phyloP scores from a whole-genome alignment of 2,329 filamentous ascomycete species.

The Ceratocystis cubensis region DNA sequence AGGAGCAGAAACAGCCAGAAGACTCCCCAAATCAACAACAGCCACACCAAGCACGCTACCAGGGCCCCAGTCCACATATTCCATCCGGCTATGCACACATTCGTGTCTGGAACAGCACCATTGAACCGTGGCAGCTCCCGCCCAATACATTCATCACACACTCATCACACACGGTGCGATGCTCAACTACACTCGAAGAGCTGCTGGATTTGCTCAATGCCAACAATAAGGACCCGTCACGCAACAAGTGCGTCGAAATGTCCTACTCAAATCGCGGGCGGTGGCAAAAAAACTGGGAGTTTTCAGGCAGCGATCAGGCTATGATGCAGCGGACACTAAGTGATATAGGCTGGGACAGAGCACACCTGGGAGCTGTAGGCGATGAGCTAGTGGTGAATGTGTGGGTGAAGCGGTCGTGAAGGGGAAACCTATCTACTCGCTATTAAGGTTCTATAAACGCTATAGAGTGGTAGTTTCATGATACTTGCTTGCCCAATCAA shows the following conservation, averaged over 20 bases:
- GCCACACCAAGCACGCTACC: background rate
- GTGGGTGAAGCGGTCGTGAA: slow-evolving; percentile 35
- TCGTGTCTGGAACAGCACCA: slow-evolving; percentile 11
- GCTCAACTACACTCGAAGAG: slow-evolving; percentile 40
- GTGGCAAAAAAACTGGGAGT: slow-evolving; percentile 46
- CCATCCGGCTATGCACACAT: slow-evolving; percentile 22
- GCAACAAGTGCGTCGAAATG: slow-evolving; percentile 47
- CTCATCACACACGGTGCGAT: slow-evolving; percentile 41
- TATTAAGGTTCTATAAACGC: too few species aligned
- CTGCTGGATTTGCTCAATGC: slow-evolving; percentile 49
- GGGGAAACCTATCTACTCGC: too few species aligned
- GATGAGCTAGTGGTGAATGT: slow-evolving; percentile 46
- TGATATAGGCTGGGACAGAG: slow-evolving; percentile 46
- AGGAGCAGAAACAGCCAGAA: background rate
- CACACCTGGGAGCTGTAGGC: slow-evolving; percentile 34
- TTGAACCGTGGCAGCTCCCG: slow-evolving; percentile 40
- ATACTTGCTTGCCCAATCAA: too few species aligned
- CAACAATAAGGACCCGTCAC: slow-evolving; percentile 36
- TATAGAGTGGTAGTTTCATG: too few species aligned
- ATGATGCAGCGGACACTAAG: slow-evolving; percentile 38
- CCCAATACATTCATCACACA: slow-evolving; percentile 34
- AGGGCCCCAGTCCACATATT: slow-evolving; percentile 18
- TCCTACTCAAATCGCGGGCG: slow-evolving; percentile 41
- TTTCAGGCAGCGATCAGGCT: slow-evolving; percentile 38
- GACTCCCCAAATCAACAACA: background rate